Evolutionary conservation across 805 yeast genomes (phyloP).

Genomic region (Wickerhamomyces chaumierensis): DNA sequence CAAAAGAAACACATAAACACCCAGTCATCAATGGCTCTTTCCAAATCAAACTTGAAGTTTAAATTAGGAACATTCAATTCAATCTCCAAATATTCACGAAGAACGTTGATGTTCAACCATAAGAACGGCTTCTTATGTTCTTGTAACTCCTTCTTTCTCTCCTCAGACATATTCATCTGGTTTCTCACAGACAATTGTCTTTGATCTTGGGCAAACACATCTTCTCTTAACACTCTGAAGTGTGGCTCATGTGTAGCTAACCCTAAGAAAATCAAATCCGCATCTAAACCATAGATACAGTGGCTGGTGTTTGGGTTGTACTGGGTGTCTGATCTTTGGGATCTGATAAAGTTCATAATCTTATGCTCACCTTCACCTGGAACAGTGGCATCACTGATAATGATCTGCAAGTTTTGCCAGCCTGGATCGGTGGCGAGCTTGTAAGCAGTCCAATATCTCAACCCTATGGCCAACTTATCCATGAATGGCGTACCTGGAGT

Average conservation of each 20-base stretch:
- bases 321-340: slow-evolving; percentile 77
- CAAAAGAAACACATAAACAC: slow-evolving; percentile 96
- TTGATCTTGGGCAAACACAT: slow-evolving; percentile 69
- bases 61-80: slow-evolving; percentile 66
- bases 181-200: slow-evolving; percentile 33
- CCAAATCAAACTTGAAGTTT: slow-evolving; percentile 73
- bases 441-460: slow-evolving; percentile 87
- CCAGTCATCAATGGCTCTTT: slow-evolving; percentile 98
- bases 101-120: slow-evolving; percentile 83
- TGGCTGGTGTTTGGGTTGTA: slow-evolving; percentile 92
- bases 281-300: slow-evolving; percentile 94
- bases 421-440: slow-evolving; percentile 85
- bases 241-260: slow-evolving; percentile 98
- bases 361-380: slow-evolving; percentile 99
- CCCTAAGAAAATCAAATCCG: slow-evolving; percentile 92
- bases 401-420: slow-evolving; percentile 82
- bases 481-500: slow-evolving; percentile 99
- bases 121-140: slow-evolving; percentile 67
- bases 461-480: slow-evolving; percentile 75
- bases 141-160: slow-evolving; percentile 30
- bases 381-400: slow-evolving; percentile 89
- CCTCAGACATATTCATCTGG: slow-evolving; percentile 49
- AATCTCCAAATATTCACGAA: slow-evolving; percentile 78
- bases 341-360: slow-evolving; percentile 89
- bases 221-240: slow-evolving; percentile 88